Evolutionary conservation across 257 asterid species (phyloP).

Genomic region (Mentha longifolia): DNA sequence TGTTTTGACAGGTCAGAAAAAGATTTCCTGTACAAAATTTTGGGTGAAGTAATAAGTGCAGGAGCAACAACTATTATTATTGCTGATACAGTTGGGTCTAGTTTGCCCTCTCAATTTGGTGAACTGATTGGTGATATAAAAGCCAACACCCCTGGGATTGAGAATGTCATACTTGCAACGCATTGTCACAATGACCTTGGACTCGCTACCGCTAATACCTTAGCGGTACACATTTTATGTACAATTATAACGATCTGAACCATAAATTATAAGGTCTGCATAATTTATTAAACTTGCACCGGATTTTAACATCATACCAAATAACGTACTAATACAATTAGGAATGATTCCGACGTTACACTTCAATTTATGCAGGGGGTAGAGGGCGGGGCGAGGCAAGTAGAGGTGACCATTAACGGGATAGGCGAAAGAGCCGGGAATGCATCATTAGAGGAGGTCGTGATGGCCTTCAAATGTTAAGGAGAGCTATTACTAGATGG

Average conservation of each 20-base stretch:
- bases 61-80: constrained; percentile 94
- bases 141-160: constrained; percentile 76
- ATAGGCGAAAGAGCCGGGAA: constrained; percentile 96
- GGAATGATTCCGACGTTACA: too few relatives aligned
- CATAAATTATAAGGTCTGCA: too few relatives aligned
- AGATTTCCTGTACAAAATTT: constrained; percentile 76
- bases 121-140: constrained; percentile 74
- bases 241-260: too few relatives aligned
- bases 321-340: too few relatives aligned
- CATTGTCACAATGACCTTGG: constrained; percentile 97
- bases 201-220: constrained; percentile 80
- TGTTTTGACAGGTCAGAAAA: constrained; percentile 68
- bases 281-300: too few relatives aligned
- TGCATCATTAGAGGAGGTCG: constrained; percentile 98
- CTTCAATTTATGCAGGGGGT: constrained; percentile 90
- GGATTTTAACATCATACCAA: too few relatives aligned
- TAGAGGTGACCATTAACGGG: constrained; percentile 94
- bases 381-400: constrained; percentile 87
- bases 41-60: constrained; percentile 85
- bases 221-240: constrained; percentile 56
- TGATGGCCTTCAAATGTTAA: constrained; percentile 84
- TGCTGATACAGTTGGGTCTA: constrained; percentile 85
- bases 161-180: constrained; percentile 77
- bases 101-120: constrained; percentile 67
- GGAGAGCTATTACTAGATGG: constrained; percentile 72